Evolutionary conservation across 305 asterid genomes (phyloP).

Genomic region (Lippia alba): DNA sequence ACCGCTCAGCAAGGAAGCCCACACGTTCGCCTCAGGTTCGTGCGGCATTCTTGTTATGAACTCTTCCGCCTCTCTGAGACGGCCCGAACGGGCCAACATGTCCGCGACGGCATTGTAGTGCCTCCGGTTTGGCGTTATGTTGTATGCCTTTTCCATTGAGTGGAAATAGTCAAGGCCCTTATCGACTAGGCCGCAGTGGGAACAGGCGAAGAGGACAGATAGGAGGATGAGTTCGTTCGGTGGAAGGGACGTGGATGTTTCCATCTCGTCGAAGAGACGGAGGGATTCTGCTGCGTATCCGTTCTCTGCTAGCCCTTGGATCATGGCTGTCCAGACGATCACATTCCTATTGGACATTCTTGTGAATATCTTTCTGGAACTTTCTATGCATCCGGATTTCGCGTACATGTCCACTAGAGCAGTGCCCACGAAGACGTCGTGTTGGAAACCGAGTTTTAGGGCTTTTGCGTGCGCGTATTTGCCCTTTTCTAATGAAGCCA

Average conservation of each 20-base stretch:
- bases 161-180: conserved; percentile 71
- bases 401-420: conserved; percentile 85
- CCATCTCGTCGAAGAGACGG: conserved; percentile 59
- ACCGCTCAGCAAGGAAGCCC: conserved; percentile 83
- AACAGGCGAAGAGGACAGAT: conserved; percentile 76
- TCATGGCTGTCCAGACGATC: conserved; percentile 85
- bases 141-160: conserved; percentile 68
- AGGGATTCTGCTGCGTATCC: conserved; percentile 74
- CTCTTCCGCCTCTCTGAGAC: conserved; percentile 69
- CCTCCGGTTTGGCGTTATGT: conserved; percentile 54
- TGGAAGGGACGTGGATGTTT: conserved; percentile 31
- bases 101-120: conserved; percentile 72
- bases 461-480: conserved; percentile 62
- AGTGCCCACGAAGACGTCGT: conserved; percentile 66
- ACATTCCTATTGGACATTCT: conserved; percentile 60
- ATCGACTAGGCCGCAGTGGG: conserved; percentile 83
- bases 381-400: conserved; percentile 67
- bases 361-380: conserved; percentile 55
- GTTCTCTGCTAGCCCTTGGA: conserved; percentile 85
- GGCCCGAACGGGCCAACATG: conserved; percentile 82
- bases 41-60: conserved; percentile 58
- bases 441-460: conserved; percentile 62
- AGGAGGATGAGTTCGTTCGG: conserved; percentile 71
- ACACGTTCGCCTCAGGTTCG: conserved; percentile 65
- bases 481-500: conserved; percentile 71